Evolutionary conservation across 768 basidiomycete species (phyloP).

Genomic region (Boletus sp.): DNA sequence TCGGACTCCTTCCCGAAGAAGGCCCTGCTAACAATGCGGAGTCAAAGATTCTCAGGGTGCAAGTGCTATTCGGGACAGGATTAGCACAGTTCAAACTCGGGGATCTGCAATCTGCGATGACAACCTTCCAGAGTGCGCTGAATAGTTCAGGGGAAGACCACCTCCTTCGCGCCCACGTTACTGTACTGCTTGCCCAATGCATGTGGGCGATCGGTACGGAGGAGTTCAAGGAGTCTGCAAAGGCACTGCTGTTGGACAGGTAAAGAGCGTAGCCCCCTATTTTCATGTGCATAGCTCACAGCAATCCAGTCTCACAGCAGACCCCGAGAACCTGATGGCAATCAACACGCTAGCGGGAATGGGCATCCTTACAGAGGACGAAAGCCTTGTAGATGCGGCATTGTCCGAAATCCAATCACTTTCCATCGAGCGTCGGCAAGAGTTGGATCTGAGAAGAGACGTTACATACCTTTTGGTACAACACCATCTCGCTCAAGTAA

Average conservation of each 20-base stretch:
- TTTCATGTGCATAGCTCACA: constrained; percentile 14
- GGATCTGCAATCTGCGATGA: constrained; percentile 61
- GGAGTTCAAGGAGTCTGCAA: constrained; percentile 75
- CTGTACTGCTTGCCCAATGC: constrained; percentile 77
- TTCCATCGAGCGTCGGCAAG: constrained; percentile 59
- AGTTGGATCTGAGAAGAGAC: constrained; percentile 67
- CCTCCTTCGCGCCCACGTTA: constrained; percentile 61
- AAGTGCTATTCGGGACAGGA: constrained; percentile 70
- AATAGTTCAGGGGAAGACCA: constrained; percentile 49
- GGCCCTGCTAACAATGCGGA: constrained; percentile 33
- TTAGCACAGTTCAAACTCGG: constrained; percentile 67
- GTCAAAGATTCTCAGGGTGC: constrained; percentile 49
- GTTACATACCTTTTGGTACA: constrained; percentile 71
- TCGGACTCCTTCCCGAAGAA: constrained; percentile 65
- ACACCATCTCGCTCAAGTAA: constrained; percentile 72
- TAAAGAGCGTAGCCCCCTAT: constrained; percentile 34
- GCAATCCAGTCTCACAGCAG: constrained; percentile 61
- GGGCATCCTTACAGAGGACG: constrained; percentile 79
- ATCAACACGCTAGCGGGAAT: constrained; percentile 87
- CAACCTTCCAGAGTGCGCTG: constrained; percentile 65
- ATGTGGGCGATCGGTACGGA: constrained; percentile 81
- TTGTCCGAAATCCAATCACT: constrained; percentile 76
- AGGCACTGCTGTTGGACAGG: constrained; percentile 80
- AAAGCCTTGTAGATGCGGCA: constrained; percentile 80
- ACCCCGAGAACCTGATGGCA: constrained; percentile 76